These are phyloP conservation scores for Ustanciosporium gigantosporum DNA, from an alignment of 1,284 basidiomycete species.

Conservation along the genomic window DNA sequence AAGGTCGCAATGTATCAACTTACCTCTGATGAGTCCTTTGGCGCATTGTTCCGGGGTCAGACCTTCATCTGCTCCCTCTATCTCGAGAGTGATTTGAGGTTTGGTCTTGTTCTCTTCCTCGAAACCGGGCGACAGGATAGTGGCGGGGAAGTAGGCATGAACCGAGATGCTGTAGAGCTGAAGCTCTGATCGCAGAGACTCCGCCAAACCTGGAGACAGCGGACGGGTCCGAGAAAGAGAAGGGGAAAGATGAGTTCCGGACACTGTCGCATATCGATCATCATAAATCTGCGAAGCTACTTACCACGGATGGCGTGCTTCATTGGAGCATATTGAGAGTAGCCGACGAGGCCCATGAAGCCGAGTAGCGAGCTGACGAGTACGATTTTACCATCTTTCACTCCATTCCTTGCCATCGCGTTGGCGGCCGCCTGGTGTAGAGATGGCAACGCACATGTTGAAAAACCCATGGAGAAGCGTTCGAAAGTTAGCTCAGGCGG, in stretches of 20 bases:
- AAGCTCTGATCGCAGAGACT: slow-evolving; percentile 80
- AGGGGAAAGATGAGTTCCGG: neutral
- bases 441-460: neutral
- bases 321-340: slow-evolving; percentile 80
- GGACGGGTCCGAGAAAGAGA: neutral
- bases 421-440: slow-evolving; percentile 70
- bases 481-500: no score
- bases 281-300: no score
- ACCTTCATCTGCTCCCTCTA: slow-evolving; percentile 78
- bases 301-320: slow-evolving; percentile 86
- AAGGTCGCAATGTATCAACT: no score
- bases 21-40: slow-evolving; percentile 67
- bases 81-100: slow-evolving; percentile 75
- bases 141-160: slow-evolving; percentile 84
- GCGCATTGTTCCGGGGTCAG: slow-evolving; percentile 73
- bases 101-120: slow-evolving; percentile 80
- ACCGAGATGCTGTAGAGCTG: slow-evolving; percentile 77
- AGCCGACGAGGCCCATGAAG: slow-evolving; percentile 81
- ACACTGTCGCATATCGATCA: no score
- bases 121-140: slow-evolving; percentile 80
- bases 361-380: slow-evolving; percentile 82
- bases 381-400: slow-evolving; percentile 72
- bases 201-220: slow-evolving; percentile 72
- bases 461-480: neutral
- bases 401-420: slow-evolving; percentile 70